Base-by-base conservation (phyloP, 2,329 filamentous ascomycete genomes). In the Trichoderma sp. region DNA sequence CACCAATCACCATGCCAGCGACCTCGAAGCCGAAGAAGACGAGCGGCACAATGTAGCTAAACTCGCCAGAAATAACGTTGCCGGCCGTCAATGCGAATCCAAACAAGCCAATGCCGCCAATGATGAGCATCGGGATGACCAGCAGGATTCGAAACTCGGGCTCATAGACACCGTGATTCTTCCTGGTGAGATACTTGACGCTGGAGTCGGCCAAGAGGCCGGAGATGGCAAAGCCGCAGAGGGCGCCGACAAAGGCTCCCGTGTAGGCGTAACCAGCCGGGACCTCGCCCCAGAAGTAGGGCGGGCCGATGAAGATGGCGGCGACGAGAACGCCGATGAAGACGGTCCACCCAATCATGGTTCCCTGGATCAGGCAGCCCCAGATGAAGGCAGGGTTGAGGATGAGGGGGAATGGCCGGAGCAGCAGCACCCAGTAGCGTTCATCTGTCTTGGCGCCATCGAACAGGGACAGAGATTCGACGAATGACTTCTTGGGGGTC, bases 261-360 rank as follows among this genome's bases (percentile, higher is more conserved):
- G 91, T 91, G 82, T 98, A 97, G 71, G 94, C 88, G 80, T 95
- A 94, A n/a, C 95, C 95, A 1, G 93, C 93, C 77, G 93, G 83
- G 67, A 93, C 89, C 81, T 96, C 91, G 76, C 89, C 85, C 88
- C 95, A 97, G 84, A 90, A 96, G 53, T 95, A 88, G 1, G 93
- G 93, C 2, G 92, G 91, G 2, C 91, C 91, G 61, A 97, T 87
- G 83, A 96, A 95, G 75, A 97, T 91, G 72, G 91, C 89, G n/a
- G 91, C 92, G 59, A 97, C 84, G 75, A 96, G 90, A 73, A 96
- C 91, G 71, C 93, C 92, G 74, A 97, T 95, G 78, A 98, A 93
- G 17, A 98, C 93, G 1, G 95, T 97, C 95, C 95, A 98, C 74
- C 95, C 95, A 77, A 98, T 97, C 78, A 97, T 89, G 5, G 93